phyloP scores from a whole-genome alignment of 768 basidiomycete genomes.

The Paxillus involutus region DNA sequence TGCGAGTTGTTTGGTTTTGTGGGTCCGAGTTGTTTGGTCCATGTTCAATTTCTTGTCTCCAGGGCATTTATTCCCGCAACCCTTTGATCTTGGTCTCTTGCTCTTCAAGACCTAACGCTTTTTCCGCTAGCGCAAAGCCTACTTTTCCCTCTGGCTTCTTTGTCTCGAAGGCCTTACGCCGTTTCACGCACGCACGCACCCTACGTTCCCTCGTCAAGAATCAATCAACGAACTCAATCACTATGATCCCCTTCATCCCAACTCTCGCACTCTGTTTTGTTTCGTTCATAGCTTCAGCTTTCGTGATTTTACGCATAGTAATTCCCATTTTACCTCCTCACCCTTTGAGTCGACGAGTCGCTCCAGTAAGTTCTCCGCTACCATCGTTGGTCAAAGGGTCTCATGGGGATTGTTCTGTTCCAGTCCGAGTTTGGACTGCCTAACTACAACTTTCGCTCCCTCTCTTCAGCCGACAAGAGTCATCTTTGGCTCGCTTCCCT shows the following conservation, averaged over 20 bases:
- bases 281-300: conserved; percentile 72
- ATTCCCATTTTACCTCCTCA: conserved; percentile 74
- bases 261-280: conserved; percentile 66
- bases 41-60: conserved; percentile 10
- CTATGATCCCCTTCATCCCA: conserved; percentile 68
- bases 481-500: conserved; percentile 73
- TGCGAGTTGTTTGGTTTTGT: conserved; percentile 22
- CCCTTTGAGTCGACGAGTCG: conserved; percentile 70
- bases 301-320: conserved; percentile 73
- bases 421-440: conserved; percentile 79
- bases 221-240: conserved; percentile 20
- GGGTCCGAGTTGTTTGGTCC: conserved; percentile 20
- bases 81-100: conserved; percentile 4
- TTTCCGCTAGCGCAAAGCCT: conserved; percentile 23
- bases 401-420: conserved; percentile 14
- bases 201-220: conserved; percentile 23
- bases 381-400: neutral
- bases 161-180: conserved; percentile 40
- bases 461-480: conserved; percentile 67
- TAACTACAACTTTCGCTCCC: conserved; percentile 52
- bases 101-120: conserved; percentile 20
- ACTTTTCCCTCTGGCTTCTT: conserved; percentile 30
- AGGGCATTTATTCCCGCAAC: conserved; percentile 3
- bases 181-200: conserved; percentile 29
- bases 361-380: conserved; percentile 57